Conservation (phyloP, 2,329 filamentous ascomycete genomes). For the Microthyrium microscopicum region DNA sequence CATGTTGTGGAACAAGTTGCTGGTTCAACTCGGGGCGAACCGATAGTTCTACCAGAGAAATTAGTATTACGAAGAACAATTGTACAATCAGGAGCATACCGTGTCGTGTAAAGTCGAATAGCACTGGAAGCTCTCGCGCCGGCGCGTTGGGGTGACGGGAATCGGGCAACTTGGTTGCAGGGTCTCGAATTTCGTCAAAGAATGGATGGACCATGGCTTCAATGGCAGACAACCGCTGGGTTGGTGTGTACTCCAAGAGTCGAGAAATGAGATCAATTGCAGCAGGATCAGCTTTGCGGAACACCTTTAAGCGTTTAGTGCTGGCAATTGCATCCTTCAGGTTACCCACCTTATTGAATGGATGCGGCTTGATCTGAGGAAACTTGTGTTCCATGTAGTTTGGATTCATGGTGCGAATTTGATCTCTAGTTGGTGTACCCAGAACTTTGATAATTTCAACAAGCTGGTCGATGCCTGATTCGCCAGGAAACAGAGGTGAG, state of each 20-base stretch:
- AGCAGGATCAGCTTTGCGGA: conserved; percentile 84
- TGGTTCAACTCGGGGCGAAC: conserved; percentile 78
- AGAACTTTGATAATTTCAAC: conserved; percentile 99
- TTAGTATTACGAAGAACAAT: conserved; percentile 10
- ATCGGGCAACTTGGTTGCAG: conserved; percentile 79
- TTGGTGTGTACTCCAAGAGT: conserved; percentile 91
- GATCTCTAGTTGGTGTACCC: conserved; percentile 88
- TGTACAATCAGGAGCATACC: conserved; percentile 40
- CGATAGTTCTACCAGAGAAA: conserved; percentile 58
- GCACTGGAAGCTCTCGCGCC: conserved; percentile 62
- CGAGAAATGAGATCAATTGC: conserved; percentile 91
- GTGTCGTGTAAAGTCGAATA: conserved; percentile 89
- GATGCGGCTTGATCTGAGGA: conserved; percentile 97
- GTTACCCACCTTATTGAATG: conserved; percentile 66
- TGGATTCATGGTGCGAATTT: conserved; percentile 99
- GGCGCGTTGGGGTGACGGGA: conserved; percentile 76
- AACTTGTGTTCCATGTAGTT: conserved; percentile 99
- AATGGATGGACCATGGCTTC: conserved; percentile 98
- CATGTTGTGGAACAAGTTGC: conserved; percentile 72
- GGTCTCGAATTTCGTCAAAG: conserved; percentile 91
- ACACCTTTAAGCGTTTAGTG: conserved; percentile 42
- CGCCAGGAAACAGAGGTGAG: conserved; percentile 91
- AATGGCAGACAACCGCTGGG: conserved; percentile 79
- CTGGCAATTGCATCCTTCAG: conserved; percentile 4
- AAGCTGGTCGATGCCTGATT: conserved; percentile 95